These are phyloP conservation scores for Magnaporthiopsis rhizophila DNA, from an alignment of 2,329 filamentous ascomycete species.

Conservation along the genomic window DNA sequence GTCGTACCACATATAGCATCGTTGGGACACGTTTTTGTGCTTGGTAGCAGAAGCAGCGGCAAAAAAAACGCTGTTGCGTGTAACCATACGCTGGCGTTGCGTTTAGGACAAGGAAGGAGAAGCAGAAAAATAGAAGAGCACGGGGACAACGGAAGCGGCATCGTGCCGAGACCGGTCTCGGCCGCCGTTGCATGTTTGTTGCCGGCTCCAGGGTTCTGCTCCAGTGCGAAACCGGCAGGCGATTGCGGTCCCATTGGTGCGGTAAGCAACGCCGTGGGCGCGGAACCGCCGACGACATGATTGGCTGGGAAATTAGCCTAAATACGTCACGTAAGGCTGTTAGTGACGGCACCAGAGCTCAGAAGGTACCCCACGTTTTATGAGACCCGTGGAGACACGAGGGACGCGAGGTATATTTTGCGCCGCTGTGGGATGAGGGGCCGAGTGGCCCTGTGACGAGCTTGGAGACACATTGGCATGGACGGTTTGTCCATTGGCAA, in stretches of 20 bases:
- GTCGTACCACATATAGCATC: neutral
- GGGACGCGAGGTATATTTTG: neutral
- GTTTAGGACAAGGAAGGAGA: neutral
- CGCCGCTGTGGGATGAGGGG: neutral
- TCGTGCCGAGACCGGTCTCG: neutral
- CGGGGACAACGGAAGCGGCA: neutral
- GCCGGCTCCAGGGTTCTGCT: neutral
- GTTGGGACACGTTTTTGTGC: too few relatives aligned
- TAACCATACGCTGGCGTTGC: too few relatives aligned
- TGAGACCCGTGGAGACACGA: neutral
- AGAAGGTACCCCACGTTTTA: neutral
- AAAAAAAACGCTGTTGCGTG: too few relatives aligned
- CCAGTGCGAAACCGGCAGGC: neutral
- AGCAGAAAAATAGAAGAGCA: neutral
- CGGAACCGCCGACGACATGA: neutral
- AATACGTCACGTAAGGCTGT: constrained; percentile 8
- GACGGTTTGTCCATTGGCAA: neutral
- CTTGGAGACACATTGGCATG: neutral
- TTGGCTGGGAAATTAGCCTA: constrained; percentile 11
- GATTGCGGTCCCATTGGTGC: constrained; percentile 6
- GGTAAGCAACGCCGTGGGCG: neutral
- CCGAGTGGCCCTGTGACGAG: too few relatives aligned
- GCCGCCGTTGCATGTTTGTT: neutral
- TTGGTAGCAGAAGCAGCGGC: too few relatives aligned
- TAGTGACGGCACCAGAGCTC: neutral